These are phyloP conservation scores for Ogataea zsoltii DNA, from an alignment of 805 yeast species.

Conservation along the genomic window DNA sequence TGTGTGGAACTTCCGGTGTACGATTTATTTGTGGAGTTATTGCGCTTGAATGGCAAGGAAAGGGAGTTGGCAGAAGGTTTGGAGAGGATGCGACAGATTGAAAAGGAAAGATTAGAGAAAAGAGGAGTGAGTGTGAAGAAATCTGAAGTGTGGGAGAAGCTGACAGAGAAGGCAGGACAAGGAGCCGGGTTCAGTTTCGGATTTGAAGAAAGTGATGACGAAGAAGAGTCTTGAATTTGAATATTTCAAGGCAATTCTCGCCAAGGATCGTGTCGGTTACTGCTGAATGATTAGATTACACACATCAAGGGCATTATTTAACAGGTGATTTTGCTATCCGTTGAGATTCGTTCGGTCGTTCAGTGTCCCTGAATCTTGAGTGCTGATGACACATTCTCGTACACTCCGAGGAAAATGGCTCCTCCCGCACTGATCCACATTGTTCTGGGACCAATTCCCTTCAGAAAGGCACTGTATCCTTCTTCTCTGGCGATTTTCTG, in stretches of 20 bases:
- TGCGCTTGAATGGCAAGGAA: constrained; percentile 41
- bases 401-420: constrained; percentile 92
- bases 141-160: constrained; percentile 55
- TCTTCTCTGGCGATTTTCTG: constrained; percentile 62
- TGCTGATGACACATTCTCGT: constrained; percentile 62
- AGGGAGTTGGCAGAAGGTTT: constrained; percentile 39
- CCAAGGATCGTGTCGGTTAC: no score
- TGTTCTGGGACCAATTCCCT: constrained; percentile 93
- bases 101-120: constrained; percentile 31
- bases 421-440: constrained; percentile 99
- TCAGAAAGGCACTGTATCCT: constrained; percentile 69
- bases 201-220: constrained; percentile 21
- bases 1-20: constrained; percentile 52
- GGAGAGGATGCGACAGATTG: constrained; percentile 35
- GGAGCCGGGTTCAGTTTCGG: constrained; percentile 35
- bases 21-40: constrained; percentile 57
- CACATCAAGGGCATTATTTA: constrained; percentile 4
- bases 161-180: constrained; percentile 19
- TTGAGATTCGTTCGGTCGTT: no score
- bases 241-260: no score
- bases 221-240: no score
- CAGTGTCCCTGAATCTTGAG: constrained; percentile 6
- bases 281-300: not conserved
- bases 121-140: constrained; percentile 32
- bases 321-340: no score